Evolutionary conservation across 2,329 filamentous ascomycete genomes (phyloP).

Genomic region (Penicillium sp.): DNA sequence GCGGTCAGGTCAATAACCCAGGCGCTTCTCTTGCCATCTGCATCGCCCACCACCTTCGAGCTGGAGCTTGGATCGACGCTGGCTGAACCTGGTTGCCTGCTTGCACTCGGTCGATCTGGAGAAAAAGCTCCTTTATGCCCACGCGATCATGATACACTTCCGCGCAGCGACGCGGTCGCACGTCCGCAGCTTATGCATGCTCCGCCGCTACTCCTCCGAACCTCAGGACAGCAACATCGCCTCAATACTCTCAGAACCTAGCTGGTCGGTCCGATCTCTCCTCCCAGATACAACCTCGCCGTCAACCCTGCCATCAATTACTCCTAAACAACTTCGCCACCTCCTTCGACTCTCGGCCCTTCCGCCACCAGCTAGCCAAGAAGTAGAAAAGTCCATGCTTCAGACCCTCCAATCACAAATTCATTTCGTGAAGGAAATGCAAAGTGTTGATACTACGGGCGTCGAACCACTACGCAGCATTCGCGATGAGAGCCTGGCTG

Average conservation of each 20-base stretch:
- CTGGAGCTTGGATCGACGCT: background rate
- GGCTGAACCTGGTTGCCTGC: background rate
- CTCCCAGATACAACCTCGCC: conserved; percentile 55
- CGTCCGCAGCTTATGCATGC: conserved; percentile 4
- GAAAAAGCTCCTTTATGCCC: too few relatives aligned
- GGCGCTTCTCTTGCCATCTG: conserved; percentile 3
- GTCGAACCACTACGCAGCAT: conserved; percentile 77
- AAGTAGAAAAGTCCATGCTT: conserved; percentile 73
- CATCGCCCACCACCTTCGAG: too few relatives aligned
- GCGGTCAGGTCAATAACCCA: too few relatives aligned
- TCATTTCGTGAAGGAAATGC: conserved; percentile 86
- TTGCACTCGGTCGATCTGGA: background rate
- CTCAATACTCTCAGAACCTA: conserved; percentile 68
- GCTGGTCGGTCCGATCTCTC: conserved; percentile 82
- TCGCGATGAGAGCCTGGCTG: conserved; percentile 66
- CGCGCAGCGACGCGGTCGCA: conserved; percentile 21
- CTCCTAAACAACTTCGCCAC: conserved; percentile 73
- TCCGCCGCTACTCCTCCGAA: conserved; percentile 32
- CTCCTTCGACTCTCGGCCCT: conserved; percentile 88
- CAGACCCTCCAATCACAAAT: conserved; percentile 78
- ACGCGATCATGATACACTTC: conserved; percentile 15
- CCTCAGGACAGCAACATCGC: conserved; percentile 33
- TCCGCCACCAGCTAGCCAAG: conserved; percentile 66
- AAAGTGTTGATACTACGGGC: conserved; percentile 73
- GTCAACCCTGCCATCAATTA: conserved; percentile 51